phyloP scores from a whole-genome alignment of 306 rosid genomes.

The Vigna trinervia region DNA sequence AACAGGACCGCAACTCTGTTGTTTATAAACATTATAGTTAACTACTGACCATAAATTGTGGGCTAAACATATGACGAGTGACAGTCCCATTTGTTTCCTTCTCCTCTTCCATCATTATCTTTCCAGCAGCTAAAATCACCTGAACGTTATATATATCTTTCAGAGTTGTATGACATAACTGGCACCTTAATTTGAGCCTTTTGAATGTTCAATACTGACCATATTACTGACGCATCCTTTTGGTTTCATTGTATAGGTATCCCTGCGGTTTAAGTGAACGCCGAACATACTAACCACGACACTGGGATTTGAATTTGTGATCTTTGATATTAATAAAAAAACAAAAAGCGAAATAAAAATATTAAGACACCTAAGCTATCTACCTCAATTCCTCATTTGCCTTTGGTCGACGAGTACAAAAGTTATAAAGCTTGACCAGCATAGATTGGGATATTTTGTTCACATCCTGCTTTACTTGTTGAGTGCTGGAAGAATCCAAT shows the following conservation, averaged over 20 bases:
- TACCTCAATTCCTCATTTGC: conserved; percentile 29
- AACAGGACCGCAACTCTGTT: background rate
- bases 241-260: conserved; percentile 37
- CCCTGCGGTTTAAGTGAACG: conserved; percentile 31
- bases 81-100: conserved; percentile 32
- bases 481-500: conserved; percentile 16
- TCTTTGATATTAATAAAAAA: conserved; percentile 9
- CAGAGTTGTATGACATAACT: background rate
- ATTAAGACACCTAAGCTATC: background rate
- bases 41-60: conserved; percentile 32
- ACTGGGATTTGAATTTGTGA: conserved; percentile 25
- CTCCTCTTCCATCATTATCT: conserved; percentile 43
- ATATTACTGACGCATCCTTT: conserved; percentile 37
- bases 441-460: background rate
- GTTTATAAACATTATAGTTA: background rate
- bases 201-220: conserved; percentile 31
- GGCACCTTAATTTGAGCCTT: conserved; percentile 3
- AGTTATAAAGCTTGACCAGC: conserved; percentile 28
- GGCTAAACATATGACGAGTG: conserved; percentile 41
- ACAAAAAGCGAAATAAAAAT: background rate
- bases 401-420: conserved; percentile 35
- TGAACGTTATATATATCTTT: conserved; percentile 20
- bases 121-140: conserved; percentile 43
- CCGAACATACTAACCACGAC: conserved; percentile 41
- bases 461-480: conserved; percentile 3